These are phyloP conservation scores for Saccharomycopsis guyanensis DNA, from an alignment of 805 yeast species.

Conservation along the genomic window DNA sequence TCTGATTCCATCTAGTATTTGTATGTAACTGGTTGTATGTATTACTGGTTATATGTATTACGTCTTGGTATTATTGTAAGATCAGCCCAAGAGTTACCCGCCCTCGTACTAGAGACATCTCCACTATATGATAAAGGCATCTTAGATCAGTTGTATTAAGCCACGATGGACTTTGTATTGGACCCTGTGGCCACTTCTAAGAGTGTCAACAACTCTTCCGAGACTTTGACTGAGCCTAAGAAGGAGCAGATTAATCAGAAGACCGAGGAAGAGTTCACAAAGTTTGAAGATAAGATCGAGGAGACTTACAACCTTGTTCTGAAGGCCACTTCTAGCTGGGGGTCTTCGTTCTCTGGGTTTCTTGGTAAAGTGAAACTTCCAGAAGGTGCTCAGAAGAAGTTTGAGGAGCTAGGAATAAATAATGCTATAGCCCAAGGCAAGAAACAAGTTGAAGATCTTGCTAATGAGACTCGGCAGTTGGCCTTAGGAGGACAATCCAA, in stretches of 20 bases:
- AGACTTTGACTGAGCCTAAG: slow-evolving; percentile 8
- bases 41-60: no score
- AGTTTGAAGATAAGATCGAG: slow-evolving; percentile 48
- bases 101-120: no score
- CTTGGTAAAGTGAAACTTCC: slow-evolving; percentile 31
- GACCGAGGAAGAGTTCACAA: slow-evolving; percentile 46
- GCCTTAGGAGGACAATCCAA: slow-evolving; percentile 14
- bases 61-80: no score
- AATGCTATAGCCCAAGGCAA: slow-evolving; percentile 12
- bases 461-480: slow-evolving; percentile 19
- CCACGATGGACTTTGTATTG: slow-evolving; percentile 17
- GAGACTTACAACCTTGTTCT: slow-evolving; percentile 41
- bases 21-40: no score
- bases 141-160: no score
- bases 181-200: slow-evolving; percentile 13
- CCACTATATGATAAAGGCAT: no score
- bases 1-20: no score
- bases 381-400: slow-evolving; percentile 26
- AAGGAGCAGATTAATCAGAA: slow-evolving; percentile 29
- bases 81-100: no score
- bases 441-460: slow-evolving; percentile 15
- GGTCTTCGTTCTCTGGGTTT: slow-evolving; percentile 31
- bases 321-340: slow-evolving; percentile 30
- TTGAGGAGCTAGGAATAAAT: slow-evolving; percentile 14
- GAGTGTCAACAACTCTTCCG: slow-evolving; percentile 14